A percentile compares a stretch with the other conserved stretches of the same genome.
These are phyloP conservation scores for Tylopilus subfusipes DNA, from an alignment of 768 basidiomycete species.

Conservation along the genomic window DNA sequence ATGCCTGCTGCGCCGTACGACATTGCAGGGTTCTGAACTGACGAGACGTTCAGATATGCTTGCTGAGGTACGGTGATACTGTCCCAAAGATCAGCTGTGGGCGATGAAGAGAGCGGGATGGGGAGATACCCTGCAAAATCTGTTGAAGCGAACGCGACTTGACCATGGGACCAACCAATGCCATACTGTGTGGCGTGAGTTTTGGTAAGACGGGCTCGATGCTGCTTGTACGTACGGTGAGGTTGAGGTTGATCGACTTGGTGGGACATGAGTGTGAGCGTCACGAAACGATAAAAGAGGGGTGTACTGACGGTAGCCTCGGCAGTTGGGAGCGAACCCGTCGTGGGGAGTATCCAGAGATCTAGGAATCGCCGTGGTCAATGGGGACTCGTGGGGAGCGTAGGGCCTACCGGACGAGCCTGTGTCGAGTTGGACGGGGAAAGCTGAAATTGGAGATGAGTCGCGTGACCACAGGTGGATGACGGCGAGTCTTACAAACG, in stretches of 20 bases:
- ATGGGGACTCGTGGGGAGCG: neutral
- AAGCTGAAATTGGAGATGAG: constrained; percentile 41
- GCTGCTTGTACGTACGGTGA: constrained; percentile 45
- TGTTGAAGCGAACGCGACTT: constrained; percentile 57
- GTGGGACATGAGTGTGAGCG: constrained; percentile 4
- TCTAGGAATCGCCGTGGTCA: constrained; percentile 37
- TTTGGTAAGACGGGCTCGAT: neutral
- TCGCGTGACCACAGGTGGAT: neutral
- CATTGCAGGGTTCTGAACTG: constrained; percentile 69
- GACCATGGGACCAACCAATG: constrained; percentile 73
- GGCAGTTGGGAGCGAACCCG: constrained; percentile 46
- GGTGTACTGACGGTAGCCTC: constrained; percentile 43
- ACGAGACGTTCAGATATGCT: constrained; percentile 63
- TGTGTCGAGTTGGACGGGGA: constrained; percentile 77
- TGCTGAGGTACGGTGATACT: constrained; percentile 67
- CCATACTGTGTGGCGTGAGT: constrained; percentile 53
- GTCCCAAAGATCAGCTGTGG: constrained; percentile 5
- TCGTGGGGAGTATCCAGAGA: constrained; percentile 61
- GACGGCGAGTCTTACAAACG: constrained; percentile 39
- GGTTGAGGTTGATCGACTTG: constrained; percentile 50
- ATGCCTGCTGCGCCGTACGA: constrained; percentile 70
- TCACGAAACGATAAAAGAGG: neutral
- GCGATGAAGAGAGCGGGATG: constrained; percentile 2
- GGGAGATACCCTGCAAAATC: constrained; percentile 64
- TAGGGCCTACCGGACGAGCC: constrained; percentile 48